A percentile compares a stretch with the other conserved stretches of the same genome.
Conservation (phyloP, 2,329 filamentous ascomycete species). For the Daldinia sp. region DNA sequence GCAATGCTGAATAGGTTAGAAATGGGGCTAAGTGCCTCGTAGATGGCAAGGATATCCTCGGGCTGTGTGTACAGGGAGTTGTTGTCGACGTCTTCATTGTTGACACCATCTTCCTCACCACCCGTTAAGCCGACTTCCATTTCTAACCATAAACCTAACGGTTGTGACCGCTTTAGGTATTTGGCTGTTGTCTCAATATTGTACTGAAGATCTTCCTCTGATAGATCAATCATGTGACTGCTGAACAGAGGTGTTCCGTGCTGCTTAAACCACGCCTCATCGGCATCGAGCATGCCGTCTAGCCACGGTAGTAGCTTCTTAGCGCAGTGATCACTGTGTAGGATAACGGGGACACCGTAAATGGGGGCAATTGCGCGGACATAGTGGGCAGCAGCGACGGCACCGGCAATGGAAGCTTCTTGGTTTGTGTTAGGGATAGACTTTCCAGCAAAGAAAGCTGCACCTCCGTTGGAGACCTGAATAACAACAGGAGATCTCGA, state of each 20-base stretch:
- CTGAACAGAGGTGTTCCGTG: constrained; percentile 94
- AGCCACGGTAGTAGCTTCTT: constrained; percentile 99
- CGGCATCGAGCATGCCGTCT: constrained; percentile 93
- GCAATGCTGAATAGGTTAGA: constrained; percentile 98
- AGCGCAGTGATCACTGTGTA: constrained; percentile 98
- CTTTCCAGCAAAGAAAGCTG: constrained; percentile 93
- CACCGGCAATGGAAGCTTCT: constrained; percentile 87
- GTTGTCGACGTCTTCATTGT: constrained; percentile 98
- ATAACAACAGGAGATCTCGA: constrained; percentile 92
- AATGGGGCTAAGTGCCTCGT: constrained; percentile 85
- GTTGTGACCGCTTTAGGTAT: constrained; percentile 93
- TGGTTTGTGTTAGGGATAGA: constrained; percentile 85
- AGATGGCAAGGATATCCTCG: constrained; percentile 93
- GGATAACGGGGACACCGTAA: constrained; percentile 91
- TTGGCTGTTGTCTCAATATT: constrained; percentile 93
- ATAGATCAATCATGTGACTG: constrained; percentile 98
- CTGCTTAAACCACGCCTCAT: constrained; percentile 95
- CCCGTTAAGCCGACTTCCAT: constrained; percentile 98
- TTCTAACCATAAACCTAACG: constrained; percentile 99
- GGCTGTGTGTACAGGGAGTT: constrained; percentile 97
- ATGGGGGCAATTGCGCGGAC: constrained; percentile 87
- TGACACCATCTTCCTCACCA: constrained; percentile 97
- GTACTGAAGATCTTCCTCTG: constrained; percentile 88
- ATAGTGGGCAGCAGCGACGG: constrained; percentile 91
- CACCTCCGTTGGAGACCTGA: constrained; percentile 93